Conservation (phyloP, 2,329 filamentous ascomycete genomes). For the Fusarium torulosum region DNA sequence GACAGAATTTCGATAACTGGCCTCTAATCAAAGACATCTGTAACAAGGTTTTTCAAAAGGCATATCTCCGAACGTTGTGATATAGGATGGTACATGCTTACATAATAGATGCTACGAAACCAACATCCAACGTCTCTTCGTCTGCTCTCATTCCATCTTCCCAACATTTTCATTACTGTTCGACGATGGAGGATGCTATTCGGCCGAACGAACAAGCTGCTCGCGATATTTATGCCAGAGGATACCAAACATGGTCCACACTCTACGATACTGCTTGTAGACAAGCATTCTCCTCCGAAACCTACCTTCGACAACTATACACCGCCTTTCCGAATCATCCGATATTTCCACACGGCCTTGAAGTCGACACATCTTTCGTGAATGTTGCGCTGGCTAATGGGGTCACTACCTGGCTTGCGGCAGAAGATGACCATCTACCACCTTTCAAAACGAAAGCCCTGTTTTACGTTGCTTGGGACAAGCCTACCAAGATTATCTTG, state of each 20-base stretch:
- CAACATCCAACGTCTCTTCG: too few species aligned
- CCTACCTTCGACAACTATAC: conserved; percentile 5
- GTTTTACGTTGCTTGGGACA: conserved; percentile 12
- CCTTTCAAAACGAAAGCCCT: conserved; percentile 14
- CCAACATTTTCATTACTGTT: background rate
- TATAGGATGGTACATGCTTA: background rate
- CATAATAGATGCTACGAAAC: background rate
- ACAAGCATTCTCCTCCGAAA: background rate
- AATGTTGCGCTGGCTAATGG: conserved; percentile 13
- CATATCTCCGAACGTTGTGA: too few species aligned
- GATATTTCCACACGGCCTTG: conserved; percentile 10
- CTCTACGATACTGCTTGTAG: background rate
- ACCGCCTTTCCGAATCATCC: conserved; percentile 16
- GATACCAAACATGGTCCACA: conserved; percentile 18
- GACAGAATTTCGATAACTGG: too few species aligned
- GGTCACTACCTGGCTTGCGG: conserved; percentile 15
- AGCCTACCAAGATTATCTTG: conserved; percentile 8
- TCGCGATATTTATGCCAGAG: conserved; percentile 6
- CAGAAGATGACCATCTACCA: conserved; percentile 2
- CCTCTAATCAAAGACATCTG: too few species aligned
- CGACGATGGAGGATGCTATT: conserved; percentile 8
- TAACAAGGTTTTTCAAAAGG: too few species aligned
- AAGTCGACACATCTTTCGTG: background rate
- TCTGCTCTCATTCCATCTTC: background rate
- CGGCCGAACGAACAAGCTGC: conserved; percentile 11